Evolutionary conservation across 495 filamentous ascomycete genomes (phyloP).

Genomic region (Trypethelium eluteriae): DNA sequence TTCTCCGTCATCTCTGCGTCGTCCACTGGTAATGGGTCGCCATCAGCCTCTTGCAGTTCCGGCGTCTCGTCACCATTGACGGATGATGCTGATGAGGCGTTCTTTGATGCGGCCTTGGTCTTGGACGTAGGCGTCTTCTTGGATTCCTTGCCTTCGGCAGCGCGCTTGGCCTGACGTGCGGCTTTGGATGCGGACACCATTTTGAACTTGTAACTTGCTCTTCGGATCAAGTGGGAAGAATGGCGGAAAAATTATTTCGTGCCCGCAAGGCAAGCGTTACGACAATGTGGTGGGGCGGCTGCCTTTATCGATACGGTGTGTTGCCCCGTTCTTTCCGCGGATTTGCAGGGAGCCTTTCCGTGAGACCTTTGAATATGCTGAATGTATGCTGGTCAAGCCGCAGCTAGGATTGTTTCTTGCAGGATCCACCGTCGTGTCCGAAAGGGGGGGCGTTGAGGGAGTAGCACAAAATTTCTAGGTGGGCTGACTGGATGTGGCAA

Average conservation of each 20-base stretch:
- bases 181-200: constrained; percentile 97
- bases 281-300: constrained; percentile 6
- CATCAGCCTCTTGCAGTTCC: constrained; percentile 52
- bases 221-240: not conserved
- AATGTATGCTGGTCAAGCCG: not conserved
- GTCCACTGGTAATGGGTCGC: constrained; percentile 47
- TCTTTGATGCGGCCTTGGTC: constrained; percentile 55
- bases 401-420: not conserved
- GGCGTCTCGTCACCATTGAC: constrained; percentile 64
- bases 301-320: constrained; percentile 12
- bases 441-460: not conserved
- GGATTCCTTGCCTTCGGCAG: constrained; percentile 50
- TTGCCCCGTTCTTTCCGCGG: not conserved
- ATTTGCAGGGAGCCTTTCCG: not conserved
- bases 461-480: constrained; percentile 5
- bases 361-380: not conserved
- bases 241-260: too few relatives aligned
- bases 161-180: constrained; percentile 92
- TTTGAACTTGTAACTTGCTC: constrained; percentile 23
- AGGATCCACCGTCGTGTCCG: not conserved
- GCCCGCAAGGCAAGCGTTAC: not conserved
- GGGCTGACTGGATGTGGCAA: constrained; percentile 10
- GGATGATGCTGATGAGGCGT: constrained; percentile 42
- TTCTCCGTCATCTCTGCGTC: constrained; percentile 69
- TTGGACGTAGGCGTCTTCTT: constrained; percentile 51